Base-by-base conservation (phyloP, 2,329 filamentous ascomycete genomes). In the Fusarium sp. region DNA sequence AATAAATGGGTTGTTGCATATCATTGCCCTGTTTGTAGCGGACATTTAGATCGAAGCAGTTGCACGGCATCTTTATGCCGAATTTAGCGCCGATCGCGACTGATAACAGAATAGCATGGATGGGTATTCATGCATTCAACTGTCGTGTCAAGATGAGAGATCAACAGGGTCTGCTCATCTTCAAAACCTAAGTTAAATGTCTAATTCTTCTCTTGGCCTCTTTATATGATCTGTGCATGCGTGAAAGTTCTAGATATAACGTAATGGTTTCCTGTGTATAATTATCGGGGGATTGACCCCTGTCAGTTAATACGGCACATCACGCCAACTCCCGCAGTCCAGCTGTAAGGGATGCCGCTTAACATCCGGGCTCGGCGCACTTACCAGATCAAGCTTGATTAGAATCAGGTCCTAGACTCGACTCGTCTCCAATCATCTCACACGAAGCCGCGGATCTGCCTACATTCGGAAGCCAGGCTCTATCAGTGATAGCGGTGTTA, bases 51-150 rank as follows among this genome's bases (percentile, higher is more conserved):
- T 28, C 20, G 22, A 39, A 54, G 33, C 7, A 39, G 50, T 28
- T 54, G 50, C 53, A 62, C 59, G 59, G 59, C 59, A 62, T 58
- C n/a, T 59, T 47, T 47, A 44, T 62, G 59, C 59, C 59, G 58
- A 61, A 31, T 10, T 31, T 36, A 61, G 42, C 41, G 42, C 48
- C 48, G 31, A 33, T 56, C 58, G 5, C 30, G 58, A 42, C 48
- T 42, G 53, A 62, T 58, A 59, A 59, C 26, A 59, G 28, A 24
- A 24, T 30, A 38, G 28, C 28, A 31, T 30, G 13, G 31, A 12
- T 30, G 13, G 31, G 9, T 39, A 24, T 31, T 44, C 9, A 61
- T 33, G 33, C 59, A 47, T 30, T 20, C 11, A 1, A 22, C 14
- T 39, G 10, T 31, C 6, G 41, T 24, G 41, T 31, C 16, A n/a